Base-by-base conservation (phyloP, 768 basidiomycete species). In the Hericium rajendrae region DNA sequence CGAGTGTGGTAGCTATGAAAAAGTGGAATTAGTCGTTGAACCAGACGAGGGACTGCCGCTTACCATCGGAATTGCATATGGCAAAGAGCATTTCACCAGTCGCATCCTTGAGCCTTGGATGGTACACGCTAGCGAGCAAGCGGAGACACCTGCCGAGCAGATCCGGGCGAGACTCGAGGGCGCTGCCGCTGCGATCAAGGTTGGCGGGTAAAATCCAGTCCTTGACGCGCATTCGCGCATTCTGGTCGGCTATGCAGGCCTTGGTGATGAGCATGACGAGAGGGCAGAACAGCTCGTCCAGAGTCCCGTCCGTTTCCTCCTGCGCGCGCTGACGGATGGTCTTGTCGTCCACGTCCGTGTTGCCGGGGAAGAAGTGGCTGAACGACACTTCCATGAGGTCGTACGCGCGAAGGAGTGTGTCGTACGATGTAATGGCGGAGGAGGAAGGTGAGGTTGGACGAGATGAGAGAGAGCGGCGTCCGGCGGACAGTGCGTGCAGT, bases 51-150 rank as follows among this genome's bases (percentile, higher is more conserved):
- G 18, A 28, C 2, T 48, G n/a, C 10, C 13, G 60, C 71, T 59
- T 64, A 84, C 85, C 76, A 70, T 97, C 85, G 2, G 82, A 84
- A 60, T 91, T 86, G 62, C 88, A 90, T 64, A 93, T 76, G 0
- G 86, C 83, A 69, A 79, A 98, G 16, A 98, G 71, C 76, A 98
- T 76, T 72, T 97, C 94, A 10, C 94, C 94, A 3, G 87, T 79
- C 13, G 87, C 75, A 63, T 83, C 82, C 65, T 91, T 89, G 60
- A 91, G 70, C 48, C 85, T 76, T 1, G 77, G 66, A 62, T 94
- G 85, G 62, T 90, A 86, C 2, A 93, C 79, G 59, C 84, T 83
- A 2, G 77, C 73, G 56, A 98, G 75, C 20, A 97, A 73, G 16
- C 94, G 80, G 32, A 97, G 69, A 65, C 88, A 83, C 52, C 88